phyloP scores from a whole-genome alignment of 371 early-diverging fungal species.

The Globomyces sp. region DNA sequence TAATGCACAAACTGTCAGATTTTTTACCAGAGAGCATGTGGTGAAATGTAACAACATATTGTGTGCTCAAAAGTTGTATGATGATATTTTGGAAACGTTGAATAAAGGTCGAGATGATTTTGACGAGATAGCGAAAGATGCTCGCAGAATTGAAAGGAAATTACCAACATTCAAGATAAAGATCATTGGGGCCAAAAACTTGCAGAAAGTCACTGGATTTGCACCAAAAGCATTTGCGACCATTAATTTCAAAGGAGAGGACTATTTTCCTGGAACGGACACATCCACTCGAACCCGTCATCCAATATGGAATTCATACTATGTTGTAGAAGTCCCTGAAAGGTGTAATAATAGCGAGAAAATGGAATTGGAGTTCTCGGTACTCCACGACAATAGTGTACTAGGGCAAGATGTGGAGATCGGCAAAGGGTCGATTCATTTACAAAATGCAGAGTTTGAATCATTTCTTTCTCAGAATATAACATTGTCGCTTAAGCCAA shows the following conservation, averaged over 20 bases:
- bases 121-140: background rate
- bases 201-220: constrained; percentile 28
- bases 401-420: constrained; percentile 30
- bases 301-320: constrained; percentile 86
- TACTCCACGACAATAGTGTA: constrained; percentile 30
- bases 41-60: constrained; percentile 46
- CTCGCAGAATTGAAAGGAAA: constrained; percentile 26
- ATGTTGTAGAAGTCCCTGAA: constrained; percentile 29
- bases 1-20: constrained; percentile 11
- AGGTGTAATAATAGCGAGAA: constrained; percentile 12
- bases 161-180: constrained; percentile 8
- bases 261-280: background rate
- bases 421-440: constrained; percentile 23
- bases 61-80: constrained; percentile 27
- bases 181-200: constrained; percentile 32
- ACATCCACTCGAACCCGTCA: constrained; percentile 65
- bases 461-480: constrained; percentile 38
- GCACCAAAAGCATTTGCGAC: constrained; percentile 74
- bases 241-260: constrained; percentile 37
- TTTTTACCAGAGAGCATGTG: background rate
- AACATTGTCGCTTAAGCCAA: constrained; percentile 28
- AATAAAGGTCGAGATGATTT: too few species aligned
- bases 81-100: constrained; percentile 18
- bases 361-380: constrained; percentile 28
- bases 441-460: constrained; percentile 27